Evolutionary conservation across 768 basidiomycete species (phyloP).

Genomic region (Suillus spraguei): DNA sequence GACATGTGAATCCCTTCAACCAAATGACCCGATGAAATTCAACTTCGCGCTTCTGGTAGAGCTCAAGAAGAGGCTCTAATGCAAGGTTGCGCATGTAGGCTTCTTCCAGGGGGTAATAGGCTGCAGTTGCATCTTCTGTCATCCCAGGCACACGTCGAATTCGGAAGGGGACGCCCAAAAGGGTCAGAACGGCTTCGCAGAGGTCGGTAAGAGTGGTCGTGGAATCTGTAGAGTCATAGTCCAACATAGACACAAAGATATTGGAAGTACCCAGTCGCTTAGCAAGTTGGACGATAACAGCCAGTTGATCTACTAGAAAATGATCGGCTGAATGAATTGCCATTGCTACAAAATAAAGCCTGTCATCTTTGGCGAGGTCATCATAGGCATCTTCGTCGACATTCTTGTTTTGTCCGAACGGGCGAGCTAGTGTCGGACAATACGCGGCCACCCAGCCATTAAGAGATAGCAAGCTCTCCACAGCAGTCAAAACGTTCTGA

Average conservation of each 20-base stretch:
- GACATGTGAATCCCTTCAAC: slow-evolving; percentile 99
- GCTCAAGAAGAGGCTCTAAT: slow-evolving; percentile 86
- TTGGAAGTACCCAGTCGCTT: slow-evolving; percentile 87
- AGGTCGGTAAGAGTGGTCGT: slow-evolving; percentile 94
- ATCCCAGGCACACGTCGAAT: slow-evolving; percentile 91
- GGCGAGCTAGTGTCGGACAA: slow-evolving; percentile 91
- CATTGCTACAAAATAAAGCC: slow-evolving; percentile 93
- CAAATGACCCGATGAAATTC: slow-evolving; percentile 91
- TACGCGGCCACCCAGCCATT: slow-evolving; percentile 98
- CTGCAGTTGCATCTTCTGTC: slow-evolving; percentile 84
- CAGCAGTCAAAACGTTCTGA: slow-evolving; percentile 85
- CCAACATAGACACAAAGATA: slow-evolving; percentile 97
- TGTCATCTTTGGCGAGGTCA: slow-evolving; percentile 80
- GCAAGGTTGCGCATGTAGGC: slow-evolving; percentile 92
- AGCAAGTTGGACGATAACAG: slow-evolving; percentile 95
- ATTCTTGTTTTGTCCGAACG: slow-evolving; percentile 89
- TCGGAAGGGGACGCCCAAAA: slow-evolving; percentile 91
- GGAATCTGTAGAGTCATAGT: slow-evolving; percentile 94
- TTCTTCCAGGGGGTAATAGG: slow-evolving; percentile 96
- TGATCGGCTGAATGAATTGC: slow-evolving; percentile 98
- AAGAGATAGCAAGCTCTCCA: slow-evolving; percentile 92
- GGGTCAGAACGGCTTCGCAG: slow-evolving; percentile 91
- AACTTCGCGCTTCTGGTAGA: slow-evolving; percentile 74
- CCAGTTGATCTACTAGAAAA: slow-evolving; percentile 97
- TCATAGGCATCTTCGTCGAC: slow-evolving; percentile 77